Percentiles rank a stretch among this genome's conserved stretches.
phyloP scores from a whole-genome alignment of 768 basidiomycete species.

The Kwoniella newhampshirensis region DNA sequence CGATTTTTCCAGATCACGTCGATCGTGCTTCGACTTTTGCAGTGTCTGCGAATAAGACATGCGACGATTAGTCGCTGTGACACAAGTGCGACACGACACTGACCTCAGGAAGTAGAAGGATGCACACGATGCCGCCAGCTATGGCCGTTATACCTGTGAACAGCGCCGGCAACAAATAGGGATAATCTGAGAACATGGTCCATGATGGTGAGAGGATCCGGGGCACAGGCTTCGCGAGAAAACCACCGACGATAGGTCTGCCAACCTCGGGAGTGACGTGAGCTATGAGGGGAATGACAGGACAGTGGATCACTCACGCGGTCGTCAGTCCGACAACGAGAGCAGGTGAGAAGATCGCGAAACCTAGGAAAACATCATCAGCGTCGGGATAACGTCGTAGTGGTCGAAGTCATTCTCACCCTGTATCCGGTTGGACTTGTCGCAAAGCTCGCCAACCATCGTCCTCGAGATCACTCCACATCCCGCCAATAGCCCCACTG shows the following conservation, averaged over 20 bases:
- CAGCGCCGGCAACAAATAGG: conserved; percentile 37
- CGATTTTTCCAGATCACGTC: conserved; percentile 13
- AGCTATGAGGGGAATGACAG: too few species aligned
- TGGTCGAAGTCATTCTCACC: conserved; percentile 22
- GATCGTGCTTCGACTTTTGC: conserved; percentile 10
- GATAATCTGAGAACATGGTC: conserved; percentile 23
- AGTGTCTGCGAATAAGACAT: conserved; percentile 19
- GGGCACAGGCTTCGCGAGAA: conserved; percentile 33
- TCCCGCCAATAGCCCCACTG: conserved; percentile 40
- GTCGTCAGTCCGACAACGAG: conserved; percentile 32
- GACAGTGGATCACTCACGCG: conserved; percentile 19
- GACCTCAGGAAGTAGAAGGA: conserved; percentile 27
- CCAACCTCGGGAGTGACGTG: too few species aligned
- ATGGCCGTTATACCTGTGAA: conserved; percentile 29
- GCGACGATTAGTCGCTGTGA: background rate
- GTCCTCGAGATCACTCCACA: conserved; percentile 38
- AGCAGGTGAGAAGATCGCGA: conserved; percentile 39
- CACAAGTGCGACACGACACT: conserved; percentile 4
- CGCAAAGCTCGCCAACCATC: conserved; percentile 41
- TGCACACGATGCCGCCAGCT: conserved; percentile 9
- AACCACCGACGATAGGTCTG: conserved; percentile 39
- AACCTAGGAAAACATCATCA: conserved; percentile 17
- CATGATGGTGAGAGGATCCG: conserved; percentile 27
- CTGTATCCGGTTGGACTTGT: conserved; percentile 34
- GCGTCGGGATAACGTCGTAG: background rate